Percentiles rank a stretch among this genome's conserved stretches.
Evolutionary conservation across 2,329 filamentous ascomycete genomes (phyloP).

Genomic region (Beauveria asiatica): DNA sequence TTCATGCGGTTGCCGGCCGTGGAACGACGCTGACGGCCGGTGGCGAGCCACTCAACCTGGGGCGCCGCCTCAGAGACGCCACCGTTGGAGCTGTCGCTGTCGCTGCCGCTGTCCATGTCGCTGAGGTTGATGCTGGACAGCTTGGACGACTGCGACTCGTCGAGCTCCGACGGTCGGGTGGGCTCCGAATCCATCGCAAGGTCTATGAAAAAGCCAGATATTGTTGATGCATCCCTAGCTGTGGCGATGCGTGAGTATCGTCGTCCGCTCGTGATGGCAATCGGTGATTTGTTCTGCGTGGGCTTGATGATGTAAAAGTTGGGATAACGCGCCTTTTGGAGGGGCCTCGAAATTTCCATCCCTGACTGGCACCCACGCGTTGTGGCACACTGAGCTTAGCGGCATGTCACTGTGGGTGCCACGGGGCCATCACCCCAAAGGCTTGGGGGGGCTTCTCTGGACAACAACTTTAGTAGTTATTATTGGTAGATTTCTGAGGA

Average conservation of each 20-base stretch:
- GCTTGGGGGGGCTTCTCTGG: too few species aligned
- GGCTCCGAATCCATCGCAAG: constrained; percentile 22
- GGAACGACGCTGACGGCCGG: constrained; percentile 63
- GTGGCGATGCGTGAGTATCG: background rate
- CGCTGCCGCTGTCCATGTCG: constrained; percentile 18
- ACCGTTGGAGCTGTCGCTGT: constrained; percentile 28
- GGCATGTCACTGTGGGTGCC: constrained; percentile 5
- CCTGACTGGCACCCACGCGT: background rate
- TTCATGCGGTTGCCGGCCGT: constrained; percentile 82
- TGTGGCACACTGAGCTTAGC: background rate
- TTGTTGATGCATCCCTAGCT: constrained; percentile 2
- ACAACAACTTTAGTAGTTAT: too few species aligned
- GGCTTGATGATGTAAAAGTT: constrained; percentile 5
- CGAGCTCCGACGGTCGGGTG: constrained; percentile 22
- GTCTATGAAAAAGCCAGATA: background rate
- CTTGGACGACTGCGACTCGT: constrained; percentile 24
- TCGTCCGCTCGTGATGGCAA: background rate
- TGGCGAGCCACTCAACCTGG: constrained; percentile 60
- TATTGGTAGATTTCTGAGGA: too few species aligned
- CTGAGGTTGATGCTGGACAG: constrained; percentile 16
- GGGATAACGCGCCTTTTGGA: constrained; percentile 7
- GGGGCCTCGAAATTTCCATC: constrained; percentile 9
- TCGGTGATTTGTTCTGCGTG: background rate
- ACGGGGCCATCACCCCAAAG: background rate
- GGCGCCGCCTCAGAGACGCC: constrained; percentile 25